These are phyloP conservation scores for Chytriomyces hyalinus DNA, from an alignment of 192 early-diverging fungal species.

Conservation along the genomic window DNA sequence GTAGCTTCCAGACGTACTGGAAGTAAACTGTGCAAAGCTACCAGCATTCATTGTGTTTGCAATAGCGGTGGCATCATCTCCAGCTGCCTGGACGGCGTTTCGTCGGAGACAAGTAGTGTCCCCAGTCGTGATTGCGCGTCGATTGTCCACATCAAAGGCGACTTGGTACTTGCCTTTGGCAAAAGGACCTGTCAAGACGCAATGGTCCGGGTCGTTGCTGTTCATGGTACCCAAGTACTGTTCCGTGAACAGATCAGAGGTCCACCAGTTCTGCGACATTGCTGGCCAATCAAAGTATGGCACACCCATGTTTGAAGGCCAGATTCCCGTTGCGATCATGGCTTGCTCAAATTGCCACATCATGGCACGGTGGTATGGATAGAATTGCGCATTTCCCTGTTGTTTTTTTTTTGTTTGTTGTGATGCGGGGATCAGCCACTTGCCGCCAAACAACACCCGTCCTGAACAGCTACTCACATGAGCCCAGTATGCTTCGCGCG, in stretches of 20 bases:
- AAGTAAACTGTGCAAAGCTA: slow-evolving; percentile 9
- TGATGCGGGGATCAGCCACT: no score
- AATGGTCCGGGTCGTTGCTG: slow-evolving; percentile 19
- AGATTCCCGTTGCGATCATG: background rate
- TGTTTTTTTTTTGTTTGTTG: no score
- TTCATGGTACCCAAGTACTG: slow-evolving; percentile 2
- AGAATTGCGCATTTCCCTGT: no score
- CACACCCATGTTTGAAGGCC: slow-evolving; percentile 28
- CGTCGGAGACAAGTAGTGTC: slow-evolving; percentile 15
- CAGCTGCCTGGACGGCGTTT: background rate
- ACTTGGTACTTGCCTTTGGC: background rate
- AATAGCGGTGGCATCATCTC: slow-evolving; percentile 23
- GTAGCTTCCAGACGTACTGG: slow-evolving; percentile 7
- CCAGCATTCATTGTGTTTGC: background rate
- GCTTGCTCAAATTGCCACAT: slow-evolving; percentile 26
- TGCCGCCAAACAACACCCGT: no score
- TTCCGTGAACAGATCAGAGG: background rate
- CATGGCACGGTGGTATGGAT: slow-evolving; percentile 25
- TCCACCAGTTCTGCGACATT: slow-evolving; percentile 24
- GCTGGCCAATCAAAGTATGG: slow-evolving; percentile 26
- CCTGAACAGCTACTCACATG: background rate
- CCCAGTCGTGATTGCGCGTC: background rate
- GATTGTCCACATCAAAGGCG: background rate
- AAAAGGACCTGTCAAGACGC: slow-evolving; percentile 11
- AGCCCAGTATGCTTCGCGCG: background rate